Base-by-base conservation (phyloP, 768 basidiomycete genomes). In the Tricholoma saponaceum region DNA sequence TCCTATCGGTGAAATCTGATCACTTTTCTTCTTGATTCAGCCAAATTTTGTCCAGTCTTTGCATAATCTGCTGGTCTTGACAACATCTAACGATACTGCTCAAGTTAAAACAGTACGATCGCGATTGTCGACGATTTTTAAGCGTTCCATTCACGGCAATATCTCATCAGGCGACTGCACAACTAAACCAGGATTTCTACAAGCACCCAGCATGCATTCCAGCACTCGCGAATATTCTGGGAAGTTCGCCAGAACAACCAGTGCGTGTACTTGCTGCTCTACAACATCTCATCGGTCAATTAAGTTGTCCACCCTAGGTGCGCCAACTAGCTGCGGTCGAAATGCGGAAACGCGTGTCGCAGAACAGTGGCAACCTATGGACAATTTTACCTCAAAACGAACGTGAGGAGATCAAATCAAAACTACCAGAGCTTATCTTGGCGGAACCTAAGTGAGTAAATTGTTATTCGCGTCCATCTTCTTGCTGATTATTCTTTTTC, bases 291-390 rank as follows among this genome's bases (percentile, higher is more conserved):
- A 18, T 32, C 56, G 22, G 30, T 20, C 50, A 50, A 25, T 50
- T 51, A 39, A 54, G 39, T 14, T 59, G 56, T 51, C 8, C 44
- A 28, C 44, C 49, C 52, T 67, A 99, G 95, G 86, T 98, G 61
- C 91, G 95, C 60, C 97, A 99, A 84, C 83, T 99, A 20, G 92
- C 95, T 50, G 95, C 95, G 7, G 95, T 98, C 55, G 97, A 99
- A 75, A 80, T 98, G 70, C 83, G 96, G 65, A 99, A 99, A 79
- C 90, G 96, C 57, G 84, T 98, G 59, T 71, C 80, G 25, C 82
- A 85, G 69, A 87, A 87, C 65, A 90, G 88, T 63, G 90, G 89
- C 51, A 84, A 82, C 69, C 73, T 95, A 30, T 99, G 97, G 97
- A 76, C 84, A 18, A 76, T 82, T 56, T 80, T 92, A 26, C 73